Conservation (phyloP, 2,329 filamentous ascomycete genomes). For the Mycosphaerella arachidis region DNA sequence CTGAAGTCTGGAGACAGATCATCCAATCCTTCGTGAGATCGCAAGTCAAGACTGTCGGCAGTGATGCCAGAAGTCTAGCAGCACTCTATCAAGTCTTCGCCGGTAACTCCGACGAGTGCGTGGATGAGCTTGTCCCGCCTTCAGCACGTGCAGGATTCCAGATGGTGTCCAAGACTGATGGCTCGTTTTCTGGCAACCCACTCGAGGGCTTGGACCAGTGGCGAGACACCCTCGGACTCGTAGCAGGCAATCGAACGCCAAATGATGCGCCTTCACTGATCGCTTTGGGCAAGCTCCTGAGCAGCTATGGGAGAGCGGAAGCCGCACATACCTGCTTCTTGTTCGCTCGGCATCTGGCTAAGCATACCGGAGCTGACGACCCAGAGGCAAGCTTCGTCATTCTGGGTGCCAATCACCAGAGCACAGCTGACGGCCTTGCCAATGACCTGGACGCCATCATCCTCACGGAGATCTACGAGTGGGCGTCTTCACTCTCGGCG, state of each 20-base stretch:
- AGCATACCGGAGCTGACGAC: conserved; percentile 82
- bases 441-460: conserved; percentile 82
- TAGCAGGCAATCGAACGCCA: conserved; percentile 80
- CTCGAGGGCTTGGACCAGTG: conserved; percentile 87
- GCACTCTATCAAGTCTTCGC: conserved; percentile 91
- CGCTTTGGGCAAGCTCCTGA: conserved; percentile 74
- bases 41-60: conserved; percentile 80
- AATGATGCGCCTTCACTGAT: conserved; percentile 74
- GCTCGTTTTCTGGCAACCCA: conserved; percentile 62
- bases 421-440: conserved; percentile 62
- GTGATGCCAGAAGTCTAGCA: conserved; percentile 77
- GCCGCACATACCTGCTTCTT: conserved; percentile 93
- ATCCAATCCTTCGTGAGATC: conserved; percentile 92
- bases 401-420: conserved; percentile 76
- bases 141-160: conserved; percentile 90
- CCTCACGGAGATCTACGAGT: conserved; percentile 95
- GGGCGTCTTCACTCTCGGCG: conserved; percentile 67
- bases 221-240: conserved; percentile 81
- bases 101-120: conserved; percentile 87
- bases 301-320: conserved; percentile 80
- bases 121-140: conserved; percentile 90
- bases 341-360: conserved; percentile 66
- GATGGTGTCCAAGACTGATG: conserved; percentile 72
- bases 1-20: conserved; percentile 79
- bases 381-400: conserved; percentile 72